These are phyloP conservation scores for Lolium multiflorum DNA, from an alignment of 176 grass and related monocot genomes.

Conservation along the genomic window DNA sequence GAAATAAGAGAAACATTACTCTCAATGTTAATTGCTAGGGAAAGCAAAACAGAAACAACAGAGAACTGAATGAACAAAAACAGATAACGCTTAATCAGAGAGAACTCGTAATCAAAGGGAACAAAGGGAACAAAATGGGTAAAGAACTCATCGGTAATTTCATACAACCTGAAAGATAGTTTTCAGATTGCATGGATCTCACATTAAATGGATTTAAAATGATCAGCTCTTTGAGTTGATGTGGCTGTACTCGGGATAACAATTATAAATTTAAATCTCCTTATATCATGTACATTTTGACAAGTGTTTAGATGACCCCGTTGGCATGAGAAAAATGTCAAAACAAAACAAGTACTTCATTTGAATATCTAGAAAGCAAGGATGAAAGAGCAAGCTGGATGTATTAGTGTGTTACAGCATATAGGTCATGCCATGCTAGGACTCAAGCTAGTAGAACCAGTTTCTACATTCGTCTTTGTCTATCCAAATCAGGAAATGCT, in stretches of 20 bases:
- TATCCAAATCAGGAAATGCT: slow-evolving; percentile 15
- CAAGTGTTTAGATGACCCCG: neutral
- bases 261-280: slow-evolving; percentile 10
- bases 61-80: slow-evolving; percentile 26
- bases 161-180: neutral
- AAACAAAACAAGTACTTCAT: slow-evolving; percentile 15
- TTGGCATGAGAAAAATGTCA: slow-evolving; percentile 13
- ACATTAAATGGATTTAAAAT: neutral
- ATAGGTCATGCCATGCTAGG: slow-evolving; percentile 1
- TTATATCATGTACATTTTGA: neutral
- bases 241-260: neutral
- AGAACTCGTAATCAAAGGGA: slow-evolving; percentile 16
- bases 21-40: slow-evolving; percentile 30
- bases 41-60: slow-evolving; percentile 9
- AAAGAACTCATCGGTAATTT: neutral
- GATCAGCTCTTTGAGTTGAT: neutral
- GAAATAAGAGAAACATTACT: slow-evolving; percentile 1
- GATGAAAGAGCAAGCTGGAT: slow-evolving; percentile 19
- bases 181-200: slow-evolving; percentile 31
- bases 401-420: slow-evolving; percentile 21
- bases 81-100: slow-evolving; percentile 4
- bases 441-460: neutral
- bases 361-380: slow-evolving; percentile 4
- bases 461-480: neutral
- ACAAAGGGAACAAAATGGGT: neutral